Evolutionary conservation across 768 basidiomycete species (phyloP).

Genomic region (Macrolepiota albuminosa): DNA sequence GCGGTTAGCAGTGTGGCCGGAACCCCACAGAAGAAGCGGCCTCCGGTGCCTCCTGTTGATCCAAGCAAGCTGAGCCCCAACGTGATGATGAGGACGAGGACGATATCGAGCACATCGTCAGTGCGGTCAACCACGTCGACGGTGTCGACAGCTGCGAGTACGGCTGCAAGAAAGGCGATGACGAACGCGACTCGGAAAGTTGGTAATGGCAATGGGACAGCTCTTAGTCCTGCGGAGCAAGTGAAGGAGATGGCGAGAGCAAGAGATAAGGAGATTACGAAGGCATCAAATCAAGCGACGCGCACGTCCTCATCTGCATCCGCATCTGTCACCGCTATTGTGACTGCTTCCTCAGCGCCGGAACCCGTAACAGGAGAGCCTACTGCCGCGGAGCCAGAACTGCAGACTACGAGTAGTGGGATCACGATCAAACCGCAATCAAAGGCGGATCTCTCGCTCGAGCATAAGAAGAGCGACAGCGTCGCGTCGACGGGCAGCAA

Average conservation of each 20-base stretch:
- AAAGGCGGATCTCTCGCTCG: constrained; percentile 18
- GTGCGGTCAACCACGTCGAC: constrained; percentile 20
- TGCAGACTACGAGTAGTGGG: constrained; percentile 18
- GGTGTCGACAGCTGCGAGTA: constrained; percentile 24
- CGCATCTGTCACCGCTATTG: background rate
- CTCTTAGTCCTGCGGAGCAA: constrained; percentile 3
- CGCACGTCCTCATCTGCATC: background rate
- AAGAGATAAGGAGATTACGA: constrained; percentile 3
- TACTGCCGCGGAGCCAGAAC: constrained; percentile 8
- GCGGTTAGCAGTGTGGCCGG: background rate
- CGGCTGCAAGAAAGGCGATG: constrained; percentile 21
- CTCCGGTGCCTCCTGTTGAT: constrained; percentile 26
- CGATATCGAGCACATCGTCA: constrained; percentile 18
- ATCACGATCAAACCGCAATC: constrained; percentile 22
- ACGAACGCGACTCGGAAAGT: constrained; percentile 12
- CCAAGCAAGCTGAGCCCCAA: constrained; percentile 26
- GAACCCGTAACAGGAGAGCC: constrained; percentile 9
- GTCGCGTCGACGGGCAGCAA: constrained; percentile 37
- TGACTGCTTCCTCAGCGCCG: background rate
- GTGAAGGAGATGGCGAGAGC: constrained; percentile 11
- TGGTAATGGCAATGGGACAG: constrained; percentile 12
- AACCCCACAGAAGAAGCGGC: constrained; percentile 22
- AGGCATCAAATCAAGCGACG: constrained; percentile 2
- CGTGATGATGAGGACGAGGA: constrained; percentile 17
- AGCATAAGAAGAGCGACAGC: constrained; percentile 43